phyloP scores from a whole-genome alignment of 1,284 basidiomycete genomes.

The Malassezia obtusa region DNA sequence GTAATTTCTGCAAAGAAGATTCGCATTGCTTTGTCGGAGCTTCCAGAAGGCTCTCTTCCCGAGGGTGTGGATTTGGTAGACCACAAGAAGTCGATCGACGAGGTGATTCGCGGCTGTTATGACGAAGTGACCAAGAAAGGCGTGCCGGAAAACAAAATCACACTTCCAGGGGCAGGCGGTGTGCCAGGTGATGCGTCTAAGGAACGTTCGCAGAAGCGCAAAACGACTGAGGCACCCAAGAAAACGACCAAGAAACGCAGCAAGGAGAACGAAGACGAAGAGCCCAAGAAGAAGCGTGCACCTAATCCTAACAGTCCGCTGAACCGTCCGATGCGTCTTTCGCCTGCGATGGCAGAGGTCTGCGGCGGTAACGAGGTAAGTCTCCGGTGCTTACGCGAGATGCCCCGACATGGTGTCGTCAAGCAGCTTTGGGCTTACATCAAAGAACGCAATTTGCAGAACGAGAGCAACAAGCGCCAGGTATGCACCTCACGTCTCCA shows the following conservation, averaged over 20 bases:
- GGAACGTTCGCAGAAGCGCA: neutral
- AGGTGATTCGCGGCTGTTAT: conserved; percentile 37
- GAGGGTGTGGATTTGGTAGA: conserved; percentile 27
- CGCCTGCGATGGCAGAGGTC: conserved; percentile 35
- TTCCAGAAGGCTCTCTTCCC: conserved; percentile 27
- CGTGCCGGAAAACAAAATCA: conserved; percentile 2
- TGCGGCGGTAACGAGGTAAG: conserved; percentile 40
- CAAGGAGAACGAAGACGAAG: conserved; percentile 17
- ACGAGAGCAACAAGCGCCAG: conserved; percentile 61
- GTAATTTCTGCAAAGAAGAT: conserved; percentile 39
- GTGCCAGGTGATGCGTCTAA: conserved; percentile 19
- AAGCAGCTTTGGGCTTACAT: conserved; percentile 78
- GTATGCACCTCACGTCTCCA: conserved; percentile 7
- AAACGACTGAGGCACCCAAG: neutral
- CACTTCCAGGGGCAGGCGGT: conserved; percentile 33
- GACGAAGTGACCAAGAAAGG: conserved; percentile 26
- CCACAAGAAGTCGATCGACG: conserved; percentile 37
- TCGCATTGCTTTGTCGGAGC: conserved; percentile 26
- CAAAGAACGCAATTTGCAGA: conserved; percentile 65
- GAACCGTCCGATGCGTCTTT: conserved; percentile 40
- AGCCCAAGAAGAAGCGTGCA: conserved; percentile 37
- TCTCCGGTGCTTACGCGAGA: conserved; percentile 49
- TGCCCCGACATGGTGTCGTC: conserved; percentile 76
- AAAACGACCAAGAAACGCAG: conserved; percentile 14
- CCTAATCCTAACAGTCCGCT: conserved; percentile 45